Base-by-base conservation (phyloP, 768 basidiomycete species). In the Lactifluus rugatus region DNA sequence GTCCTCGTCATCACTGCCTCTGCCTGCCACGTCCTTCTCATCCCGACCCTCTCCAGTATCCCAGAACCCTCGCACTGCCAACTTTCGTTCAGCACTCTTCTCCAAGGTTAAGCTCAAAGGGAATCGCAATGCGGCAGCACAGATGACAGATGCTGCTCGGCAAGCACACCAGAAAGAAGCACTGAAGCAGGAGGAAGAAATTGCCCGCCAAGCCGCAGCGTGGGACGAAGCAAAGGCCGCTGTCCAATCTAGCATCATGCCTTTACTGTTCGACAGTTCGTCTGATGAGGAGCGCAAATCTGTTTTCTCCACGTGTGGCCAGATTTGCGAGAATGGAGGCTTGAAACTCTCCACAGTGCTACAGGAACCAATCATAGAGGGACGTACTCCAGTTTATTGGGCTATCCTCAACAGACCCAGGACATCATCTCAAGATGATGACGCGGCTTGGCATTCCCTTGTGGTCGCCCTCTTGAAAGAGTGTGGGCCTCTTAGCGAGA, bases 351-450 rank as follows among this genome's bases (percentile, higher is more conserved):
- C 81, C 0, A 58, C 72, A 0, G 65, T 88, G 10, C 70, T 89
- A 1, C 86, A 87, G 64, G 81, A 86, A 52, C 76, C 69, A 26
- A 78, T 73, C 5, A 80, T 87, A 28, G 87, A 87, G 64, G 74
- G 71, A 0, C 84, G 83, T 64, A 81, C 82, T 0, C 81, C 85
- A 0, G 63, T 89, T 3, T 88, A 87, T 65, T 89, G 87, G 87
- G 81, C 81, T 0, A 81, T 88, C 62, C 70, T 87, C 37, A 62
- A 60, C 83, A 83, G 57, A 75, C 75, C 7, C 66, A 73, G 6
- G 63, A 61, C 28, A 17, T 50, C 52, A 8, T 23, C 49, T 2
- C 26, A 46, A 32, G 57, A 4, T 57, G 67, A 34, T n/a, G 23
- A 53, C 3, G 36, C 51, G 37, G 48, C 52, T n/a, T 65, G 23